Conservation (phyloP, 2,329 filamentous ascomycete species). For the Thielaviopsis euricoi region DNA sequence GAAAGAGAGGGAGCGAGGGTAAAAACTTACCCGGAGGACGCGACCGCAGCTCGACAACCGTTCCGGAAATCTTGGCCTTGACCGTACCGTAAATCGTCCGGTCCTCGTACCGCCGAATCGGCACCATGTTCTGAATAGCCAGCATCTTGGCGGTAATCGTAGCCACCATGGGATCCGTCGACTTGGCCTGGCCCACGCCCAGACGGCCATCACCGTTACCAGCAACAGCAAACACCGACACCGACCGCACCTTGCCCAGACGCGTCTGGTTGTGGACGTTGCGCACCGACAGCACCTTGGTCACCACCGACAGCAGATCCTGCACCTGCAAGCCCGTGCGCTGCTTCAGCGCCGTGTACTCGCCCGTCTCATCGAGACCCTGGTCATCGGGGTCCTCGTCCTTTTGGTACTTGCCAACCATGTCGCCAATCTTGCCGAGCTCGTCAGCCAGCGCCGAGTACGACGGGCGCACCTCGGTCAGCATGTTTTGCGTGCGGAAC, state of each 20-base stretch:
- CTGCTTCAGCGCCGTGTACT: slow-evolving; percentile 35
- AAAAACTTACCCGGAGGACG: slow-evolving; percentile 68
- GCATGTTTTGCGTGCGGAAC: slow-evolving; percentile 11
- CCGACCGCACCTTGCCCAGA: slow-evolving; percentile 75
- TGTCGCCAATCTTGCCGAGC: slow-evolving; percentile 36
- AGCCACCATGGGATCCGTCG: slow-evolving; percentile 53
- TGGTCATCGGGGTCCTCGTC: slow-evolving; percentile 32
- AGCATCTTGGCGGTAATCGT: slow-evolving; percentile 56
- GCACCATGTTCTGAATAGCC: slow-evolving; percentile 82
- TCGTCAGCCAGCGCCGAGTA: slow-evolving; percentile 20
- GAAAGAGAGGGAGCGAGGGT: too few species aligned
- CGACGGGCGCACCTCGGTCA: slow-evolving; percentile 12
- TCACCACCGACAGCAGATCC: slow-evolving; percentile 37
- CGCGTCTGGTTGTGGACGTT: slow-evolving; percentile 82
- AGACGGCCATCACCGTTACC: slow-evolving; percentile 77
- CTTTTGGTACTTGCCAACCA: slow-evolving; percentile 33
- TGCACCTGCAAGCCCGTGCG: slow-evolving; percentile 36
- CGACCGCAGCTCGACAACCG: slow-evolving; percentile 62
- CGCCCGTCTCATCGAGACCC: slow-evolving; percentile 32
- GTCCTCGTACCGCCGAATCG: slow-evolving; percentile 80
- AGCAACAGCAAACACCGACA: slow-evolving; percentile 63
- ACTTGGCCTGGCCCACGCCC: slow-evolving; percentile 82
- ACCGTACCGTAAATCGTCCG: slow-evolving; percentile 82
- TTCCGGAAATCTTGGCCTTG: slow-evolving; percentile 72
- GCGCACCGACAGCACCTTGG: slow-evolving; percentile 60